A percentile compares a stretch with the other conserved stretches of the same genome.
These are phyloP conservation scores for Psilocybe sp. DNA, from an alignment of 768 basidiomycete species.

Conservation along the genomic window DNA sequence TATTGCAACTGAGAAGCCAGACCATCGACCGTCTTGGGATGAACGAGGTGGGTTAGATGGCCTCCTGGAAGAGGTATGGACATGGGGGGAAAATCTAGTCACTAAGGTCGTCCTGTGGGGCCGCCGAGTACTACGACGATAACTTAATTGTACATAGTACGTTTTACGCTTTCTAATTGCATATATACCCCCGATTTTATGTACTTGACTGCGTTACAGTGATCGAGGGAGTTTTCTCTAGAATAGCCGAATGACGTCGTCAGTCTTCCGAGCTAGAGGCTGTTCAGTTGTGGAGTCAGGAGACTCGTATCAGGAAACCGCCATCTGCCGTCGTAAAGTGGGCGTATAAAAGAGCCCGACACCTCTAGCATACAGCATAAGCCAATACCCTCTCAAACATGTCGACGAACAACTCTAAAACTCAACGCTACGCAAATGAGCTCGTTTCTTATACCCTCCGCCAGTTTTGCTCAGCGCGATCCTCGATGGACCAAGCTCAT, in stretches of 20 bases:
- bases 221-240: not conserved
- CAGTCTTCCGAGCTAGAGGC: not conserved
- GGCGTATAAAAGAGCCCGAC: too few species aligned
- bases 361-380: too few species aligned
- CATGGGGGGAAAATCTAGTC: conserved; percentile 39
- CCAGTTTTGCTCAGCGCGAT: conserved; percentile 40
- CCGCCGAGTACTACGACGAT: conserved; percentile 33
- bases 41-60: conserved; percentile 65
- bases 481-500: conserved; percentile 28
- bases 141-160: conserved; percentile 15
- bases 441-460: conserved; percentile 47
- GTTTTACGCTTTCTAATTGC: not conserved
- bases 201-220: conserved; percentile 1
- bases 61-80: conserved; percentile 60
- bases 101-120: conserved; percentile 36
- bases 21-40: conserved; percentile 54
- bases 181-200: not conserved
- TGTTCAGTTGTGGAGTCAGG: conserved; percentile 1
- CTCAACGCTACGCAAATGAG: conserved; percentile 41
- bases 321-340: too few species aligned
- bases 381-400: conserved; percentile 17
- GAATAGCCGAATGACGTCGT: conserved; percentile 9
- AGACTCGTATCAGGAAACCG: not conserved
- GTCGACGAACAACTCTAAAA: conserved; percentile 22
- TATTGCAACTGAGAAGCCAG: conserved; percentile 60